Base-by-base conservation (phyloP, 1,139 yeast genomes). In the Sugiyamaella xylanicola region DNA sequence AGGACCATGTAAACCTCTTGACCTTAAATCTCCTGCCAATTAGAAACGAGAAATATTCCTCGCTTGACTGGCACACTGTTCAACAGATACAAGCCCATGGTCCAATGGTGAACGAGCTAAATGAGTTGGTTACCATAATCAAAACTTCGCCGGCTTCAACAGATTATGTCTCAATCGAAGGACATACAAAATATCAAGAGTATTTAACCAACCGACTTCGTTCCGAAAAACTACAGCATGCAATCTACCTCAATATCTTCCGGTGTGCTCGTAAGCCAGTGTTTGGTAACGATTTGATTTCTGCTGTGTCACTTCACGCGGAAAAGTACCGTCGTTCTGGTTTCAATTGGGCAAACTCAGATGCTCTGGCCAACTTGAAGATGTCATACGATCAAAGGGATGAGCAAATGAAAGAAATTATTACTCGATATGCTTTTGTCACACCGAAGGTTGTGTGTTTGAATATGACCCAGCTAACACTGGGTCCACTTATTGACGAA, bases 391-490 rank as follows among this genome's bases (percentile, higher is more conserved):
- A 73, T 0, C 72, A 76, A 22, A 72, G 88, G 39, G 80, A 78
- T 2, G 72, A 68, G 13, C 55, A 56, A 1, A 72, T 81, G 81
- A 62, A 71, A 13, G 85, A 82, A 32, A 71, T 77, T 0, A 79
- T 93, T 57, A 91, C 89, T 44, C 83, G 86, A 60, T 95, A 78
- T 70, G 88, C 96, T 0, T 95, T 90, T 61, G 80, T 93, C 2
- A 93, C 99, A 0, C 99, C 99, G 0, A 76, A 85, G 2, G 96
- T 83, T 1, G 95, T 92, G 3, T 82, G 91, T 1, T 75, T 88
- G 56, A 95, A 92, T 68, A 78, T 87, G 80, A 81, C 86, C 40
- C 83, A 83, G 51, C 74, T 83, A 57, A 61, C 81, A 3, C 61
- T 71, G 3, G 79, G 86, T 20, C 46, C 50, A 16, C 16, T 51